Conservation (phyloP, 2,329 filamentous ascomycete genomes). For the Didymella pinodella region DNA sequence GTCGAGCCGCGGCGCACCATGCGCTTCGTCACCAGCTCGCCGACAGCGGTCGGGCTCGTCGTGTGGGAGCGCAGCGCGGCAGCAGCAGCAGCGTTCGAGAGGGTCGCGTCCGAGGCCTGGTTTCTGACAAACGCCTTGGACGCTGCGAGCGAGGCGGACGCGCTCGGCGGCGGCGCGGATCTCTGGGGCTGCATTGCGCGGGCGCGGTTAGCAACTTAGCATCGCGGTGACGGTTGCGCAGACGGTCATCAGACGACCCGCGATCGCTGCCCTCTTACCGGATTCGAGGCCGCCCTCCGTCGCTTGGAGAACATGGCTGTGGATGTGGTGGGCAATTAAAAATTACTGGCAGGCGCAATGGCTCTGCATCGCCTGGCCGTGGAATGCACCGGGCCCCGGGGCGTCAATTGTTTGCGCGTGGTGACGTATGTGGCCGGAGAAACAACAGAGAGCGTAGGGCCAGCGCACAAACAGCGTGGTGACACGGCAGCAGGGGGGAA, state of each 20-base stretch:
- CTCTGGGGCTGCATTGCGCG: conserved; percentile 42
- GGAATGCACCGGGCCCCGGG: conserved; percentile 13
- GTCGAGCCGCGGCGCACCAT: conserved; percentile 76
- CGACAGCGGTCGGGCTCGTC: conserved; percentile 79
- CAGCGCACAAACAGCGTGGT: conserved; percentile 18
- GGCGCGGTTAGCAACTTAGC: conserved; percentile 35
- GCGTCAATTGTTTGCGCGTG: conserved; percentile 9
- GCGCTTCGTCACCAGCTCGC: conserved; percentile 86
- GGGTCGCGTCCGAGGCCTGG: conserved; percentile 67
- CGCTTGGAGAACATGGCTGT: conserved; percentile 44
- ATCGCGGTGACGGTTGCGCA: conserved; percentile 5
- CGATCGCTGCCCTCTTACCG: conserved; percentile 33
- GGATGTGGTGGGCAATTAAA: conserved; percentile 26
- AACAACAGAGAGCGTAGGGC: conserved; percentile 8
- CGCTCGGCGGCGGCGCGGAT: conserved; percentile 62
- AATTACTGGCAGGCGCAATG: conserved; percentile 32
- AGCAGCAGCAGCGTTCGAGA: conserved; percentile 87
- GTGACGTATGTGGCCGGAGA: conserved; percentile 29
- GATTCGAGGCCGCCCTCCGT: conserved; percentile 44
- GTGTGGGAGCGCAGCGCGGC: conserved; percentile 82
- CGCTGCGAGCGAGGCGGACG: conserved; percentile 80
- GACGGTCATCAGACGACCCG: conserved; percentile 15
- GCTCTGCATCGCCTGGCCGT: conserved; percentile 33
- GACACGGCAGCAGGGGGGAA: conserved; percentile 12
- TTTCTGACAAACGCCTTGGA: conserved; percentile 79